These are phyloP conservation scores for Tricholoma hemisulphureum DNA, from an alignment of 768 basidiomycete species.

Conservation along the genomic window DNA sequence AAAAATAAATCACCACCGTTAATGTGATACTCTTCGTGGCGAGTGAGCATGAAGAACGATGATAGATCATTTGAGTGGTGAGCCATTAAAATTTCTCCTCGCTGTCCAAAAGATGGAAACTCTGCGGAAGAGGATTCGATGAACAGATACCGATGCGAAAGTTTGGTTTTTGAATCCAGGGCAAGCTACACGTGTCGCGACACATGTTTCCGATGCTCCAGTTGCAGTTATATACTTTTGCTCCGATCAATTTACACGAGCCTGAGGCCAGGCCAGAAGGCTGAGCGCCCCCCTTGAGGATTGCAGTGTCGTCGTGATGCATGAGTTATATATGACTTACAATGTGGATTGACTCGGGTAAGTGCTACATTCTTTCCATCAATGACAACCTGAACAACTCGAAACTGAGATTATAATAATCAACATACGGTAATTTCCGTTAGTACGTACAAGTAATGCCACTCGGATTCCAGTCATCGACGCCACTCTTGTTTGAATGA, in stretches of 20 bases:
- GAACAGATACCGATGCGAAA: constrained; percentile 36
- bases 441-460: no score
- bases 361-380: no score
- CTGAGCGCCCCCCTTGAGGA: background rate
- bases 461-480: no score
- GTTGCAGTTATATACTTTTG: constrained; percentile 3
- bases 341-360: no score
- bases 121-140: constrained; percentile 26
- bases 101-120: constrained; percentile 28
- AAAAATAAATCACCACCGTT: constrained; percentile 52
- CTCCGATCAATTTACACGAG: background rate
- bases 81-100: constrained; percentile 21
- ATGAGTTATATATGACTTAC: no score
- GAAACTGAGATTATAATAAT: background rate
- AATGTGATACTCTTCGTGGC: constrained; percentile 45
- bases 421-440: no score
- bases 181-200: constrained; percentile 30
- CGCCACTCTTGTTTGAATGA: no score
- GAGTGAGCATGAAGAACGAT: constrained; percentile 24
- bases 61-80: constrained; percentile 13
- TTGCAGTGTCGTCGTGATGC: no score
- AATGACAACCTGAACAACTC: no score
- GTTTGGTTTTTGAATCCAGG: constrained; percentile 31
- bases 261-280: background rate
- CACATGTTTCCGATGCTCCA: background rate